These are phyloP conservation scores for Berberis vulgaris DNA, from an alignment of 164 flowering plant species.

Conservation along the genomic window DNA sequence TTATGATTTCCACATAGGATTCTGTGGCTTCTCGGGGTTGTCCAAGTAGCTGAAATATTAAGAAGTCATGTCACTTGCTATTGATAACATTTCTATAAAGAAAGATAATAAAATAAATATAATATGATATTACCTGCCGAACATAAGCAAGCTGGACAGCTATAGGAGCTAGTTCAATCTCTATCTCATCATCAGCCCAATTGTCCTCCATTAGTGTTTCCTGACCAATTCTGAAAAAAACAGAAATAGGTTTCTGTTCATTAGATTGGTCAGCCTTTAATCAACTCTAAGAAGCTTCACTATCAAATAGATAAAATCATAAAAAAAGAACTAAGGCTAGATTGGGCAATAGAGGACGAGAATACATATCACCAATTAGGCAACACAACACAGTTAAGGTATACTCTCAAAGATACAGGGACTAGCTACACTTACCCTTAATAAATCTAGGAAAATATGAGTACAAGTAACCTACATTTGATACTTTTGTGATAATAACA, in stretches of 20 bases:
- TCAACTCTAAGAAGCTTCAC: too few species aligned
- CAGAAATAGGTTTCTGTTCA: neutral
- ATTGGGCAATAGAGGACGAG: too few species aligned
- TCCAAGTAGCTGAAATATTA: slow-evolving; percentile 55
- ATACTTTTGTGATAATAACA: too few species aligned
- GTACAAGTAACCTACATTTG: too few species aligned
- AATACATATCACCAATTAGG: too few species aligned
- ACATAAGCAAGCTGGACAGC: slow-evolving; percentile 91
- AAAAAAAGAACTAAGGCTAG: too few species aligned
- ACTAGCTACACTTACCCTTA: too few species aligned
- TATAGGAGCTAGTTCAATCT: slow-evolving; percentile 86
- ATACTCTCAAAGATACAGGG: too few species aligned
- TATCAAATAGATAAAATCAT: too few species aligned
- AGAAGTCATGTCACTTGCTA: slow-evolving; percentile 9
- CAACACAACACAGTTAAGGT: too few species aligned
- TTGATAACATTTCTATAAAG: neutral
- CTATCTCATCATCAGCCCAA: slow-evolving; percentile 83
- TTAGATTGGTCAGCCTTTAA: too few species aligned
- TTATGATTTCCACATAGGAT: slow-evolving; percentile 50
- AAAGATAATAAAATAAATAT: neutral
- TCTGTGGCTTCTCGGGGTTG: slow-evolving; percentile 58
- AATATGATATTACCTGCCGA: slow-evolving; percentile 50
- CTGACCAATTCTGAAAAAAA: slow-evolving; percentile 69
- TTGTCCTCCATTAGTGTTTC: slow-evolving; percentile 83
- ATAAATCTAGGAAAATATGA: too few species aligned